Conservation (phyloP, 139 green algal genomes). For the Deuterostichococcus epilithicus region DNA sequence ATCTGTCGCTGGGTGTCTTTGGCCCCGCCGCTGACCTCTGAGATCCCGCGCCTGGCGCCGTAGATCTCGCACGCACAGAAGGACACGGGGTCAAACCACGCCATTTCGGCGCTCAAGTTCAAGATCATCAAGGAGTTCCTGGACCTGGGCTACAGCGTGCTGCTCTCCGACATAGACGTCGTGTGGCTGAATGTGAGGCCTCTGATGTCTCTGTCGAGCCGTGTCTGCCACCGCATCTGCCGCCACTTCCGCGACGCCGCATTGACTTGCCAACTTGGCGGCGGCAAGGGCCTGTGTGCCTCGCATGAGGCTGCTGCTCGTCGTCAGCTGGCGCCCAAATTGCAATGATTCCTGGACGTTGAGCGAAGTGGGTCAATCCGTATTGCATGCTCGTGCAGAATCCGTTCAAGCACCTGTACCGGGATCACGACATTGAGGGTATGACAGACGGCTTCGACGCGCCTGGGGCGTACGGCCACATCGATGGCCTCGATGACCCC, state of each 20-base stretch:
- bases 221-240: no score
- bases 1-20: no score
- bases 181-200: slow-evolving; percentile 20
- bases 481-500: slow-evolving; percentile 82
- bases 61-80: slow-evolving; percentile 47
- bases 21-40: no score
- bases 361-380: no score
- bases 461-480: slow-evolving; percentile 77
- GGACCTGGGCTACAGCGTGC: slow-evolving; percentile 80
- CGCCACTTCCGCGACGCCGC: no score
- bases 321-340: no score
- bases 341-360: no score
- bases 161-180: slow-evolving; percentile 96
- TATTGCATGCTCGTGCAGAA: slow-evolving; percentile 23
- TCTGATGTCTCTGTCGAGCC: no score
- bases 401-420: slow-evolving; percentile 65
- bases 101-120: slow-evolving; percentile 83
- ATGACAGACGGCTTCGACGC: slow-evolving; percentile 75
- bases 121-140: slow-evolving; percentile 89
- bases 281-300: no score
- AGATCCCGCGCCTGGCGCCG: neutral
- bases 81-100: slow-evolving; percentile 68
- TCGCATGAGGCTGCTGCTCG: no score
- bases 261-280: no score
- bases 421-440: slow-evolving; percentile 67